Conservation (phyloP, 306 rosid genomes). For the Vigna hirtella region DNA sequence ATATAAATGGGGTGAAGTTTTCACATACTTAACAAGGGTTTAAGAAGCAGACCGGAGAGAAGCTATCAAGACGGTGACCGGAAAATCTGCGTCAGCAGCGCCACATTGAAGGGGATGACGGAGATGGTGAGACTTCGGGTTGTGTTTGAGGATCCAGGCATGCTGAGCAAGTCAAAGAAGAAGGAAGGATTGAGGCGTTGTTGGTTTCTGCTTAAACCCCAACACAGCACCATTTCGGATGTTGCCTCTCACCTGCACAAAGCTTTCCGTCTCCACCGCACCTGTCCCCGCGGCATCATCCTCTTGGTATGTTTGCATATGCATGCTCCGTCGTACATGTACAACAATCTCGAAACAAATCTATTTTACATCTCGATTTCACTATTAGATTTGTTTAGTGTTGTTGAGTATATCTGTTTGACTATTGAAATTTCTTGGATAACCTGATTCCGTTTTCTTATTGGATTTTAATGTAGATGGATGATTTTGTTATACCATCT, state of each 20-base stretch:
- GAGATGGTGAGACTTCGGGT: slow-evolving; percentile 73
- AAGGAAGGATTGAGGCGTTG: slow-evolving; percentile 68
- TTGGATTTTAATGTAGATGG: slow-evolving; percentile 71
- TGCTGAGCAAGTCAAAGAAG: slow-evolving; percentile 64
- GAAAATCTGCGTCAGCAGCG: slow-evolving; percentile 2
- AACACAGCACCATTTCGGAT: slow-evolving; percentile 72
- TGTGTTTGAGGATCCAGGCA: slow-evolving; percentile 58
- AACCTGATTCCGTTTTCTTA: not conserved
- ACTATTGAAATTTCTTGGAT: not conserved
- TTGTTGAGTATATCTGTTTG: not conserved
- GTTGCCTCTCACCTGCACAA: slow-evolving; percentile 58
- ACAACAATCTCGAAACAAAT: not conserved
- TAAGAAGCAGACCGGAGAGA: slow-evolving; percentile 18
- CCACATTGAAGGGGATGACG: slow-evolving; percentile 42
- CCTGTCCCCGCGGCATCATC: slow-evolving; percentile 74
- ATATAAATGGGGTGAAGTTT: no score
- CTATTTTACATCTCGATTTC: not conserved
- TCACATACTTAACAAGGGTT: slow-evolving; percentile 44
- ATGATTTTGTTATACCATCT: slow-evolving; percentile 88
- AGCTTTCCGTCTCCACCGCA: slow-evolving; percentile 63
- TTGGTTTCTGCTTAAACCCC: slow-evolving; percentile 85
- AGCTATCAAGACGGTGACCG: not conserved
- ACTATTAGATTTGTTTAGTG: not conserved
- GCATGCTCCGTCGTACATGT: not conserved
- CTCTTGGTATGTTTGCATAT: slow-evolving; percentile 66